Evolutionary conservation across 1,139 yeast genomes (phyloP), one percentile per base, ranked within the genome.

Genomic region (Maudiozyma humilis): DNA sequence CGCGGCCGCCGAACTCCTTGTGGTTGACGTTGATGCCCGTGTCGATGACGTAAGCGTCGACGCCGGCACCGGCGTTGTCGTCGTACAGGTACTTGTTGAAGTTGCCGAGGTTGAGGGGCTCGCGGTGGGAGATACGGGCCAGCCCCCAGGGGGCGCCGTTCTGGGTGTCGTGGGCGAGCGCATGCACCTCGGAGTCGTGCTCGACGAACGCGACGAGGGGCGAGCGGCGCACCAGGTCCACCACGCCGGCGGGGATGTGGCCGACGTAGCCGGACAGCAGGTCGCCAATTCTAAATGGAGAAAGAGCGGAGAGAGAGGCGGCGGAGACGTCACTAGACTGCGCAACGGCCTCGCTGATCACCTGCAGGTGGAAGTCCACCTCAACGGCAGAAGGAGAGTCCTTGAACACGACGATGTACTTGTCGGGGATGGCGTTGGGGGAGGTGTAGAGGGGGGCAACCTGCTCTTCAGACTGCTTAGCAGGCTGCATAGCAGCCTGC

Each of bases 81-180:
- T 88, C 95, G 66, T 76, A 86, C 53, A 86, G 70, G 68, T 89
- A 89, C 68, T 85, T 83, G 76, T 85, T 87, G 73, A 83, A 86
- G 43, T 87, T 73, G 50, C 84, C 83, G 53, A 87, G 74, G 48
- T 79, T 77, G 60, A 87, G 73, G 29, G 81, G 74, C 50, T 83
- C 77, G 65, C 96, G 82, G 71, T 89, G 96, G 41, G 96, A 86
- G 49, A 89, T 78, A 70, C 98, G 81, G 40, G 97, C 93, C 56
- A 89, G 75, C 58, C 96, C 96, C 97, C 96, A 88, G 46, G 96
- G 95, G 39, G 95, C 91, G 53, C 87, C 87, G 59, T 79, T 79
- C 70, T 87, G 91, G 48, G 76, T 68, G 43, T 72, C 71, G 53
- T 78, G 76, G 55, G 82, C 27, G 48, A 70, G 67, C 42, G 89